Conservation (phyloP, 805 yeast species). For the Tetrapisispora pingtungensis region DNA sequence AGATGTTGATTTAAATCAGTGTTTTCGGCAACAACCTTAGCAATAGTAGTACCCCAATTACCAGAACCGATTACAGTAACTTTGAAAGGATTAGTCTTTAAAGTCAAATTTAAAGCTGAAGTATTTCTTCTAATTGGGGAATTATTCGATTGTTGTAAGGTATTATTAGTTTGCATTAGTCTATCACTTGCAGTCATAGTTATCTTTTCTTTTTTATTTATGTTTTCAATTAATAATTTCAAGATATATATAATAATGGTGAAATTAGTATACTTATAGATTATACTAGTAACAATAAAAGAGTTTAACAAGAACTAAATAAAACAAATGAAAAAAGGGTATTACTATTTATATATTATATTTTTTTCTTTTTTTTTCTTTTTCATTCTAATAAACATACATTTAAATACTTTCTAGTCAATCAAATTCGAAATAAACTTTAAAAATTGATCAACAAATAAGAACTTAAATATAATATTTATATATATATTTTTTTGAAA, state of each 20-base stretch:
- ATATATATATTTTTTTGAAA: no score
- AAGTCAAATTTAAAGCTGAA: constrained; percentile 9
- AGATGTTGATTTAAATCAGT: constrained; percentile 58
- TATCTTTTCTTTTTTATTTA: not conserved
- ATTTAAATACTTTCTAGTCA: no score
- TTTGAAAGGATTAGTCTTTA: constrained; percentile 33
- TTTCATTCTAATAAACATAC: no score
- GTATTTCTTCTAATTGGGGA: constrained; percentile 9
- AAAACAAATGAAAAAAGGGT: no score
- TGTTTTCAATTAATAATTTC: not conserved
- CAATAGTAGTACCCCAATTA: constrained; percentile 96
- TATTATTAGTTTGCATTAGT: constrained; percentile 18
- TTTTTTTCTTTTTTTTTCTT: no score
- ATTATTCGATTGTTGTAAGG: constrained; percentile 14
- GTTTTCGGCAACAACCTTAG: constrained; percentile 89
- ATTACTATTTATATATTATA: no score
- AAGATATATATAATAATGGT: not conserved
- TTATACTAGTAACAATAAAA: no score
- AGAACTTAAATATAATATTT: no score
- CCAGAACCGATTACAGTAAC: constrained; percentile 88
- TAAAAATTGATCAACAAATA: no score
- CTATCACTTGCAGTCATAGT: constrained; percentile 19
- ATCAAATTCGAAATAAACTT: no score
- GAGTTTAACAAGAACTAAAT: no score
- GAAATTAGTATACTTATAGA: no score